Percentiles rank a stretch among this genome's conserved stretches.
Conservation (phyloP, 2,329 filamentous ascomycete species). For the Aspergillus awamori region DNA sequence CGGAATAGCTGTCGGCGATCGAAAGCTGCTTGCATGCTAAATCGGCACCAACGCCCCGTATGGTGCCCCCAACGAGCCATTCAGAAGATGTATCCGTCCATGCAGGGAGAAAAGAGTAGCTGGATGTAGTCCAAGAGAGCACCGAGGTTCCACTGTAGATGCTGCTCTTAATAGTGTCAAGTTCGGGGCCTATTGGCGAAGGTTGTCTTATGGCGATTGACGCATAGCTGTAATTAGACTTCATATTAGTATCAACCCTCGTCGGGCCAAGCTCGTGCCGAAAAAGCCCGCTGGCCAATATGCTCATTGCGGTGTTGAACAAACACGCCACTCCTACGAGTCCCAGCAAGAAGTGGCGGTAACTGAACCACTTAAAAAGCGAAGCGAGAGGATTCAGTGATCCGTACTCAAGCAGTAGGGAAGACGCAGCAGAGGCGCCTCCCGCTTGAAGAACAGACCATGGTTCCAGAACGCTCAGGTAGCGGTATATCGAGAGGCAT, state of each 20-base stretch:
- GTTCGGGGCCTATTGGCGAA: conserved; percentile 7
- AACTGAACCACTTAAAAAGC: conserved; percentile 9
- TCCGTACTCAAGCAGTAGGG: conserved; percentile 11
- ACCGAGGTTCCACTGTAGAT: conserved; percentile 15
- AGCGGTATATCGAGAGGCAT: conserved; percentile 12
- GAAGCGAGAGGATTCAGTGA: conserved; percentile 11
- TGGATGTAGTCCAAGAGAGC: conserved; percentile 19
- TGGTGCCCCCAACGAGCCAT: conserved; percentile 13
- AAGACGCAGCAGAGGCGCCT: conserved; percentile 10
- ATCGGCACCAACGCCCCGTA: conserved; percentile 9
- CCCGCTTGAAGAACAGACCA: conserved; percentile 12
- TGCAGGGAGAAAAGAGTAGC: conserved; percentile 12
- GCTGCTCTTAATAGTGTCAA: conserved; percentile 13
- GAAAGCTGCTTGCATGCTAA: conserved; percentile 4
- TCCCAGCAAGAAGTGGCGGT: conserved; percentile 9
- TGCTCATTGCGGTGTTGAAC: conserved; percentile 8
- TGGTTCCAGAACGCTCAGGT: conserved; percentile 12
- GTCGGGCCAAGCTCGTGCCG: conserved; percentile 6
- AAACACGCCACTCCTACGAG: conserved; percentile 12
- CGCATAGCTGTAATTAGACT: conserved; percentile 6
- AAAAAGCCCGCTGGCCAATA: conserved; percentile 12
- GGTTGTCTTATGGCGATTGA: conserved; percentile 1
- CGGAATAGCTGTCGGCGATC: not conserved
- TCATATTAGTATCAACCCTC: not conserved
- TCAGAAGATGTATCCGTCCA: conserved; percentile 13